These are phyloP conservation scores for Zygosaccharomyces bailii DNA, from an alignment of 805 yeast genomes.

Conservation along the genomic window DNA sequence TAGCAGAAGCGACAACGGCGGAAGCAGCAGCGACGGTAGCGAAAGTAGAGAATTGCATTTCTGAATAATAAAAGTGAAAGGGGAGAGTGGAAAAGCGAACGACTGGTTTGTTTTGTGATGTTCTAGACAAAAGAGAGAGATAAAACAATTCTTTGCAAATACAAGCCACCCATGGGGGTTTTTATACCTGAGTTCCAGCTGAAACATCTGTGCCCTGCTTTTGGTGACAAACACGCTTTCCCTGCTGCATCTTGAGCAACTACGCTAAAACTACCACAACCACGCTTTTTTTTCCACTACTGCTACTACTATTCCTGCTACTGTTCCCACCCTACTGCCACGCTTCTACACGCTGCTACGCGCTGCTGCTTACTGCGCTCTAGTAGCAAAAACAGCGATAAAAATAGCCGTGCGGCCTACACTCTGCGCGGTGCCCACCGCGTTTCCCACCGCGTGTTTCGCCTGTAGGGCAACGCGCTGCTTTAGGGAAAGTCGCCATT, in stretches of 20 bases:
- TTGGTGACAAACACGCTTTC: not conserved
- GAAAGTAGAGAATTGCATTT: slow-evolving; percentile 43
- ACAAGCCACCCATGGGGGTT: not conserved
- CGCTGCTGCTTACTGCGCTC: not conserved
- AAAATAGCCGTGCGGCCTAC: not conserved
- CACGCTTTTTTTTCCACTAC: too few species aligned
- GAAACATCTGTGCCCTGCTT: not conserved
- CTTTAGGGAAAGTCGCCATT: not conserved
- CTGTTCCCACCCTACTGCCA: too few species aligned
- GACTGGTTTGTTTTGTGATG: slow-evolving; percentile 29
- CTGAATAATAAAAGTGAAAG: slow-evolving; percentile 20
- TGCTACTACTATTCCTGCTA: too few species aligned
- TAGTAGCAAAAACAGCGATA: not conserved
- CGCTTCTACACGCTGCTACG: not conserved
- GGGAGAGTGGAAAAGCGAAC: slow-evolving; percentile 30
- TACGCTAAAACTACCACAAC: not conserved
- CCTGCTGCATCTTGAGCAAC: not conserved
- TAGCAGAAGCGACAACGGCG: slow-evolving; percentile 30
- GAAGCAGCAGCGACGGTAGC: slow-evolving; percentile 38
- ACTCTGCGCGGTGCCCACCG: not conserved
- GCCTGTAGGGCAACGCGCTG: not conserved
- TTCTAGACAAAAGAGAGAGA: slow-evolving; percentile 3
- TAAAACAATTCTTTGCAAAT: not conserved
- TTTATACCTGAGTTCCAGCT: slow-evolving; percentile 1
- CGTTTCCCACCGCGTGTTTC: not conserved